These are phyloP conservation scores for Articulospora tetracladia DNA, from an alignment of 495 filamentous ascomycete species.

Conservation along the genomic window DNA sequence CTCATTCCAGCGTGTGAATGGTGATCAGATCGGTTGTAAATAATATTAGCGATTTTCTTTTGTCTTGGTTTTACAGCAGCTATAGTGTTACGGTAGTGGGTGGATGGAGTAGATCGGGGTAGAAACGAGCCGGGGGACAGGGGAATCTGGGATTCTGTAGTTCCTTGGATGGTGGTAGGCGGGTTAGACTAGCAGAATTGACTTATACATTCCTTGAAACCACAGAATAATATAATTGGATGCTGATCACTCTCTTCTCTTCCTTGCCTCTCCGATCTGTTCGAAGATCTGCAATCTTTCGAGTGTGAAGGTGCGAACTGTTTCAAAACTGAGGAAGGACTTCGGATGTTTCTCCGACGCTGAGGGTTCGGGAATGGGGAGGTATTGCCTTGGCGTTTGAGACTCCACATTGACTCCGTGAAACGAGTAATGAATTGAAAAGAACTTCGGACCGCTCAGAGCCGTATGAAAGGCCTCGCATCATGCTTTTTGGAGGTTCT, in stretches of 20 bases:
- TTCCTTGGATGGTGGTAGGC: slow-evolving; percentile 3
- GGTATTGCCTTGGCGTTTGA: too few relatives aligned
- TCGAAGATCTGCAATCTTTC: too few relatives aligned
- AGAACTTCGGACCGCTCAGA: too few relatives aligned
- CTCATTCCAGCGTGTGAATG: not conserved
- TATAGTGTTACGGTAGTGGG: not conserved
- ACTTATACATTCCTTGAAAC: slow-evolving; percentile 21
- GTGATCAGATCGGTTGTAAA: not conserved
- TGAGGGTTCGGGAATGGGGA: too few relatives aligned
- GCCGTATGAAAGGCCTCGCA: too few relatives aligned
- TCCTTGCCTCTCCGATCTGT: not conserved
- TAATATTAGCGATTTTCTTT: slow-evolving; percentile 8
- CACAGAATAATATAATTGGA: not conserved
- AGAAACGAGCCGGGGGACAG: not conserved
- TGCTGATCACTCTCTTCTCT: not conserved
- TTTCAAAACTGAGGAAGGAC: not conserved
- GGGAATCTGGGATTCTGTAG: slow-evolving; percentile 18
- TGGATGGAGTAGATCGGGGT: not conserved
- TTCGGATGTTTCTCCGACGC: too few relatives aligned
- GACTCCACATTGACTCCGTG: too few relatives aligned
- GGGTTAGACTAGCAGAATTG: slow-evolving; percentile 12
- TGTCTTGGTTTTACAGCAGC: not conserved
- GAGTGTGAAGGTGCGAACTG: too few relatives aligned
- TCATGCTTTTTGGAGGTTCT: too few relatives aligned
- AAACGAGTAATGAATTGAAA: too few relatives aligned